A percentile compares a stretch with the other conserved stretches of the same genome.
Evolutionary conservation across 2,329 filamentous ascomycete genomes (phyloP).

Genomic region (Sporothrix inflata): DNA sequence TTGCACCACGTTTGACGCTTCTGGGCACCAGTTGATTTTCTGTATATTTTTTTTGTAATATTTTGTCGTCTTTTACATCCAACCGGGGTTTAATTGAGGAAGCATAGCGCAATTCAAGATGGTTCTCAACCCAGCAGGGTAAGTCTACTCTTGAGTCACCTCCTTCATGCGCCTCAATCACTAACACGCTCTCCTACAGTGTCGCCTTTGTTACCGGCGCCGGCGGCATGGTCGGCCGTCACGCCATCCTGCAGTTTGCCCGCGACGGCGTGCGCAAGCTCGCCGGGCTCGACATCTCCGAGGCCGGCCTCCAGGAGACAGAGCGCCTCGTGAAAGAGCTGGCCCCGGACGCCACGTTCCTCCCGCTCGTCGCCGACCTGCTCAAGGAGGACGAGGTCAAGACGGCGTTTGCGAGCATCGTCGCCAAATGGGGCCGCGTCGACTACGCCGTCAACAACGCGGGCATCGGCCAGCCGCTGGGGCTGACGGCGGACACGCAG

Average conservation of each 20-base stretch:
- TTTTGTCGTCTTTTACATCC: not conserved
- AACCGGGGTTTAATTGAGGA: not conserved
- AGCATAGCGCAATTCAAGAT: not conserved
- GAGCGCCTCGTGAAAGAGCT: not conserved
- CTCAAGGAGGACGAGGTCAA: not conserved
- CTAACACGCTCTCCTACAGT: not conserved
- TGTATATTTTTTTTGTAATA: not conserved
- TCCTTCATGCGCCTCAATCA: too few species aligned
- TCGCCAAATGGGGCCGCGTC: not conserved
- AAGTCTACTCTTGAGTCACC: not conserved
- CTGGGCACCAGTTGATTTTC: too few species aligned
- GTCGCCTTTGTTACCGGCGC: conserved; percentile 1
- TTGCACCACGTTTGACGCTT: not conserved
- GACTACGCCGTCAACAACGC: conserved; percentile 22
- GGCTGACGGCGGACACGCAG: not conserved
- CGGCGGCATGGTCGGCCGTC: conserved; percentile 12
- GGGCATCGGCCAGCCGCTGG: conserved; percentile 15
- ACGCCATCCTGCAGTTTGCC: conserved; percentile 6
- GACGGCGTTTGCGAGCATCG: not conserved
- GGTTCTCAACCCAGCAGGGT: not conserved
- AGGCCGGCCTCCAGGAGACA: not conserved
- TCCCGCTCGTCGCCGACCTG: not conserved
- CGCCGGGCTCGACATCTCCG: not conserved
- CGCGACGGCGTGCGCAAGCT: conserved; percentile 14
- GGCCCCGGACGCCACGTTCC: not conserved